Percentiles rank a stretch among this genome's conserved stretches.
Conservation (phyloP, 768 basidiomycete genomes). For the Mrakia gelida region DNA sequence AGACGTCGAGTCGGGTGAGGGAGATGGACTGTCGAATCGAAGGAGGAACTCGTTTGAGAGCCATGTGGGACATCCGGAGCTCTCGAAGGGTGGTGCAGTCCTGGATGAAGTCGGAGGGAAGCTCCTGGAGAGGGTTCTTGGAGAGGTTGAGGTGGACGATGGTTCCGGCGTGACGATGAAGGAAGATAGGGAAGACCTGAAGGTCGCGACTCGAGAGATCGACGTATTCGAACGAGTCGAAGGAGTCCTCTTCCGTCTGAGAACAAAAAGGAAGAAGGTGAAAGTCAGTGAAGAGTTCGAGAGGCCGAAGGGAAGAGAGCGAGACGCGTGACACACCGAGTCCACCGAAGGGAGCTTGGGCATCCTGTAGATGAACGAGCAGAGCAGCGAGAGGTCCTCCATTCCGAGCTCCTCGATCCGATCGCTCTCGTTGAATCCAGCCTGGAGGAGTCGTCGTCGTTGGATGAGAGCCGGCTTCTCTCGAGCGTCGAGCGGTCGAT, state of each 20-base stretch:
- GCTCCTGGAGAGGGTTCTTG: constrained; percentile 90
- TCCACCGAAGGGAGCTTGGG: constrained; percentile 45
- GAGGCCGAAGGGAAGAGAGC: background rate
- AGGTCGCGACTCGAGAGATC: constrained; percentile 77
- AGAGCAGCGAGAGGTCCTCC: constrained; percentile 75
- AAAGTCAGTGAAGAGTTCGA: constrained; percentile 9
- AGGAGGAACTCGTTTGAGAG: constrained; percentile 86
- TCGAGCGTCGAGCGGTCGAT: constrained; percentile 71
- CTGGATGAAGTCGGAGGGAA: constrained; percentile 94
- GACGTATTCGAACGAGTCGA: constrained; percentile 69
- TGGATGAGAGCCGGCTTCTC: constrained; percentile 85
- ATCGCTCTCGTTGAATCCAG: constrained; percentile 75
- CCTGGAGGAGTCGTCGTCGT: constrained; percentile 74
- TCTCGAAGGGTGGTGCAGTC: constrained; percentile 77
- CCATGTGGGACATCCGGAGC: constrained; percentile 82
- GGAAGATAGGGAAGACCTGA: constrained; percentile 78
- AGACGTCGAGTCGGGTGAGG: constrained; percentile 76
- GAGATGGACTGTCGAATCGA: constrained; percentile 70
- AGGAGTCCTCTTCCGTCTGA: constrained; percentile 68
- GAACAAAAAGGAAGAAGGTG: constrained; percentile 52
- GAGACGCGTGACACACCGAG: constrained; percentile 36
- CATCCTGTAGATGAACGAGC: constrained; percentile 81
- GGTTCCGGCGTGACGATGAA: constrained; percentile 76
- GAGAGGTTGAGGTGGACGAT: constrained; percentile 84
- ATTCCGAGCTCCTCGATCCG: constrained; percentile 68